These are phyloP conservation scores for Stagonosporopsis tanaceti DNA, from an alignment of 2,329 filamentous ascomycete genomes.

Conservation along the genomic window DNA sequence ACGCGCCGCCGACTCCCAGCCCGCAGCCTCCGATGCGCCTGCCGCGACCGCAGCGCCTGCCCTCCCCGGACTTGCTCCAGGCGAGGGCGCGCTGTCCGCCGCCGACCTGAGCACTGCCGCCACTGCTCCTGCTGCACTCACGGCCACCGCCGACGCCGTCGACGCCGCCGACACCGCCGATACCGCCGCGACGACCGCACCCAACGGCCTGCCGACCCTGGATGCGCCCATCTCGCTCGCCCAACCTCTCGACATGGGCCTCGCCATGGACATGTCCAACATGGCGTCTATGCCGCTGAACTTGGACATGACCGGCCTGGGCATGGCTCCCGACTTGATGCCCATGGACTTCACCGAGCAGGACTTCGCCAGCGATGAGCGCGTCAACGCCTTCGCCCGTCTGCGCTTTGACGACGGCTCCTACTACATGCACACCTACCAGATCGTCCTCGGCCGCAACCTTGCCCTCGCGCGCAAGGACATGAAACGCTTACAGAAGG, in stretches of 20 bases:
- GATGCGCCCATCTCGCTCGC: conserved; percentile 34
- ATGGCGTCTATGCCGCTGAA: conserved; percentile 17
- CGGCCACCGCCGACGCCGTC: background rate
- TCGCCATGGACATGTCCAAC: conserved; percentile 20
- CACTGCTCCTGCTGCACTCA: background rate
- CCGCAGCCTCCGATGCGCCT: conserved; percentile 28
- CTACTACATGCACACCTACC: conserved; percentile 80
- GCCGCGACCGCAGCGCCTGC: conserved; percentile 23
- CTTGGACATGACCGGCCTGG: conserved; percentile 25
- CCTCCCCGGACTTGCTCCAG: conserved; percentile 10
- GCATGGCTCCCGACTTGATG: conserved; percentile 14
- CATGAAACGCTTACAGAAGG: conserved; percentile 58
- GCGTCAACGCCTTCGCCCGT: conserved; percentile 68
- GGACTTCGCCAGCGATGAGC: conserved; percentile 36
- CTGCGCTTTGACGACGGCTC: conserved; percentile 77
- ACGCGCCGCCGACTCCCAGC: conserved; percentile 34
- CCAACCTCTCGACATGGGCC: conserved; percentile 22
- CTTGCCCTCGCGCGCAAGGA: conserved; percentile 58
- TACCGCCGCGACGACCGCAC: conserved; percentile 5
- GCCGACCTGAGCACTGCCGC: conserved; percentile 7
- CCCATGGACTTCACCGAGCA: conserved; percentile 20
- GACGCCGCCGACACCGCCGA: background rate
- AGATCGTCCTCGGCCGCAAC: conserved; percentile 76
- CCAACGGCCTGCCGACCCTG: conserved; percentile 26
- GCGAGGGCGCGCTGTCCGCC: conserved; percentile 10